Percentiles rank a stretch among this genome's conserved stretches.
Evolutionary conservation across 2,329 filamentous ascomycete species (phyloP).

Genomic region (Pestalotiopsis sp.): DNA sequence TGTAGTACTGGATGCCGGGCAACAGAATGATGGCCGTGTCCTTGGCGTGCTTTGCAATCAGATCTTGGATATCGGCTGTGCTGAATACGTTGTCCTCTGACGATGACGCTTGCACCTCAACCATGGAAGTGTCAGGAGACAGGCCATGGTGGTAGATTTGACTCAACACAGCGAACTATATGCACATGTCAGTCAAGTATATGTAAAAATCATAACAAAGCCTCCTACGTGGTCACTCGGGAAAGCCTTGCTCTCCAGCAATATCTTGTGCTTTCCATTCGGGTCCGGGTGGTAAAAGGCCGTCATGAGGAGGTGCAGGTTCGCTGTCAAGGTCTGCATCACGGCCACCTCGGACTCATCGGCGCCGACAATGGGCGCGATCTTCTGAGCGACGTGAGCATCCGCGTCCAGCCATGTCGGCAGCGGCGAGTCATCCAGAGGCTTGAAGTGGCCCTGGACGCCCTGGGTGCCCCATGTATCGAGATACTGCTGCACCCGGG

Average conservation of each 20-base stretch:
- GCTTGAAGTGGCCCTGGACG: conserved; percentile 76
- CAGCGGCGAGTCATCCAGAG: conserved; percentile 61
- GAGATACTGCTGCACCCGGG: conserved; percentile 69
- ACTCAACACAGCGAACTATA: conserved; percentile 74
- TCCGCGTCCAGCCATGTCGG: conserved; percentile 73
- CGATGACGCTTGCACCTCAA: conserved; percentile 63
- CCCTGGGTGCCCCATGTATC: conserved; percentile 76
- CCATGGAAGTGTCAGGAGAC: conserved; percentile 64
- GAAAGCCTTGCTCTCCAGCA: conserved; percentile 79
- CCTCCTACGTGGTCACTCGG: conserved; percentile 74
- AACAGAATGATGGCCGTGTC: conserved; percentile 72
- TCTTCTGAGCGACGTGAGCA: conserved; percentile 63
- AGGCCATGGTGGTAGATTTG: conserved; percentile 72
- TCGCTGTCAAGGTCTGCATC: conserved; percentile 79
- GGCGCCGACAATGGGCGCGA: conserved; percentile 73
- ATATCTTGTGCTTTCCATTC: conserved; percentile 66
- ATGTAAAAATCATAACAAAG: not conserved
- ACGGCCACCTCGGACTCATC: conserved; percentile 69
- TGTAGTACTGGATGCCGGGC: conserved; percentile 80
- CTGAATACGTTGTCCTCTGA: conserved; percentile 55
- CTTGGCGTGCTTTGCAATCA: conserved; percentile 67
- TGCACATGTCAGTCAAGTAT: conserved; percentile 20
- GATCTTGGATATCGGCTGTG: conserved; percentile 66
- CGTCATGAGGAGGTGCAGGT: conserved; percentile 75
- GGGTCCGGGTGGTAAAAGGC: conserved; percentile 74